These are phyloP conservation scores for Jacaranda mimosifolia DNA, from an alignment of 257 asterid species.

Conservation along the genomic window DNA sequence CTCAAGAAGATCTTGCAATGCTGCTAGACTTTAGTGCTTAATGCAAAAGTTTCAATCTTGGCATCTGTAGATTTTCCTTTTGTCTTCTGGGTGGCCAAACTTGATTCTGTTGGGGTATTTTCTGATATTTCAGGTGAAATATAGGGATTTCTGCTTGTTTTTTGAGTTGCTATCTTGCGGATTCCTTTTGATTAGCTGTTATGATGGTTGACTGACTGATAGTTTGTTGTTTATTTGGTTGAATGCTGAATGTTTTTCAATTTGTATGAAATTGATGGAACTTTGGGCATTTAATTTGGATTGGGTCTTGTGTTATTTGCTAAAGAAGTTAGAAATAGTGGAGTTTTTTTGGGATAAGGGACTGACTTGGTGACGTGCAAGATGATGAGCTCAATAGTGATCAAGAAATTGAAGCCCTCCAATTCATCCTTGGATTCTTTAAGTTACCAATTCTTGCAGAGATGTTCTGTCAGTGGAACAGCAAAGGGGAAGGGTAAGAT, in stretches of 20 bases:
- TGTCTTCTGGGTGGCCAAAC: neutral
- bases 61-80: neutral
- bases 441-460: conserved; percentile 61
- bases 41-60: neutral
- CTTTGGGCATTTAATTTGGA: conserved; percentile 28
- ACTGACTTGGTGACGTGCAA: conserved; percentile 18
- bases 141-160: neutral
- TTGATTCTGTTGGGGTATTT: neutral
- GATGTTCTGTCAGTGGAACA: conserved; percentile 86
- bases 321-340: neutral
- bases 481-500: conserved; percentile 87
- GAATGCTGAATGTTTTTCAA: neutral
- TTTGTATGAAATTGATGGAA: neutral
- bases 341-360: neutral
- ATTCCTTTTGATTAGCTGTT: neutral
- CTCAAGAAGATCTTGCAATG: neutral
- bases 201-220: neutral
- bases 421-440: conserved; percentile 52
- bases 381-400: conserved; percentile 45
- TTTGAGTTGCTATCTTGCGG: neutral
- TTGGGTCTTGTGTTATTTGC: conserved; percentile 10
- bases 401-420: conserved; percentile 55
- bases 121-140: conserved; percentile 9
- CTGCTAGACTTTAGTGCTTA: neutral
- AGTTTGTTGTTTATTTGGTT: neutral